Percentiles rank a stretch among this genome's conserved stretches.
Conservation (phyloP, 495 filamentous ascomycete genomes). For the Penicillium flavigenum region DNA sequence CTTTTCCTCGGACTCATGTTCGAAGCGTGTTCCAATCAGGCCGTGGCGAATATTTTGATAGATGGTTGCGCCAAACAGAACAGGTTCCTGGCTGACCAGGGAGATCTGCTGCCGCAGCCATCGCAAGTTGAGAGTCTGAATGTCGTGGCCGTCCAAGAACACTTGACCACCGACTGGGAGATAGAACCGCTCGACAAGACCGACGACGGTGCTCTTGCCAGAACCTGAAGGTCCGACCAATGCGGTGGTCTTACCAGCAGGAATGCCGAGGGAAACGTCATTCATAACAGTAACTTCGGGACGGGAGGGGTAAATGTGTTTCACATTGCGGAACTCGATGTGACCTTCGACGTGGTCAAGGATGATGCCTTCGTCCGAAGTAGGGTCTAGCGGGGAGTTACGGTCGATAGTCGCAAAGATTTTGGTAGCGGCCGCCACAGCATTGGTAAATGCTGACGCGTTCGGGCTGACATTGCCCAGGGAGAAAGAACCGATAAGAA, state of each 20-base stretch:
- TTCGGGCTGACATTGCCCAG: slow-evolving; percentile 88
- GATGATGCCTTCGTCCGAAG: slow-evolving; percentile 64
- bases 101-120: slow-evolving; percentile 93
- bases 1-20: slow-evolving; percentile 62
- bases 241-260: slow-evolving; percentile 83
- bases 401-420: slow-evolving; percentile 93
- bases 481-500: slow-evolving; percentile 89
- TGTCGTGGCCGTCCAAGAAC: slow-evolving; percentile 79
- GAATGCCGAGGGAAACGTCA: slow-evolving; percentile 72
- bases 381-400: slow-evolving; percentile 80
- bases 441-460: slow-evolving; percentile 77
- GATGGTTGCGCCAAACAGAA: slow-evolving; percentile 78
- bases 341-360: slow-evolving; percentile 71
- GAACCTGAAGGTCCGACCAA: slow-evolving; percentile 85
- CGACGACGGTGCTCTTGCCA: slow-evolving; percentile 90
- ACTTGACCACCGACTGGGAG: slow-evolving; percentile 78
- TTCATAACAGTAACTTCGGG: slow-evolving; percentile 87
- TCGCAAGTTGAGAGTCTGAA: slow-evolving; percentile 76
- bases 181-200: slow-evolving; percentile 91
- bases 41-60: slow-evolving; percentile 84
- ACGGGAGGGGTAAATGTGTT: slow-evolving; percentile 90
- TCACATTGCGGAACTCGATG: slow-evolving; percentile 79
- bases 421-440: slow-evolving; percentile 79
- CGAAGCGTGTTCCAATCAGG: slow-evolving; percentile 79
- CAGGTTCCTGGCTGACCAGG: slow-evolving; percentile 77